These are phyloP conservation scores for Trametes cubensis DNA, from an alignment of 768 basidiomycete species.

Conservation along the genomic window DNA sequence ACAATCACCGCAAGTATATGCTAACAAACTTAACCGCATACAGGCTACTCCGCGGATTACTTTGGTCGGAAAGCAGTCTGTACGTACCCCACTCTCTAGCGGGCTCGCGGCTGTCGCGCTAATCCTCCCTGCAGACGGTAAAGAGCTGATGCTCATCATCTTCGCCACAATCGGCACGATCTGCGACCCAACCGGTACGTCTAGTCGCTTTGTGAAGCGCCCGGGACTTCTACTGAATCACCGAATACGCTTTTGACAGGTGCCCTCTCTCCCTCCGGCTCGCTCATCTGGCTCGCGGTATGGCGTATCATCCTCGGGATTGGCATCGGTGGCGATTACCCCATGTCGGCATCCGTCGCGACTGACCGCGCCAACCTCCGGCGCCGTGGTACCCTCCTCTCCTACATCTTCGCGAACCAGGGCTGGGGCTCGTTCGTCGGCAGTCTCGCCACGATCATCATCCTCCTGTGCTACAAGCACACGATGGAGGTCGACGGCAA, in stretches of 20 bases:
- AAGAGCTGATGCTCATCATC: conserved; percentile 82
- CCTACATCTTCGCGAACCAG: conserved; percentile 76
- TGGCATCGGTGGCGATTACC: conserved; percentile 81
- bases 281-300: conserved; percentile 63
- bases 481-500: conserved; percentile 62
- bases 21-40: not conserved
- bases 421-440: conserved; percentile 78
- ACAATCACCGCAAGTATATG: not conserved
- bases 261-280: conserved; percentile 50
- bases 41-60: conserved; percentile 67
- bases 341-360: conserved; percentile 72
- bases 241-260: conserved; percentile 32
- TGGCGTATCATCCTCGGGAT: conserved; percentile 77
- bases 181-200: conserved; percentile 60
- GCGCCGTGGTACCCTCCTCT: conserved; percentile 73
- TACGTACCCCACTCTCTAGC: conserved; percentile 30
- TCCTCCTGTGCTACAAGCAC: conserved; percentile 62
- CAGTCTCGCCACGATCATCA: conserved; percentile 61
- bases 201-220: no score
- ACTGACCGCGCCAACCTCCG: conserved; percentile 66
- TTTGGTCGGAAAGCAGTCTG: conserved; percentile 72
- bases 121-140: conserved; percentile 53
- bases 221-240: no score
- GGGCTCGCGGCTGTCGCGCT: conserved; percentile 9
- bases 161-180: conserved; percentile 73